phyloP scores from a whole-genome alignment of 225 moss, liverwort and hornwort species.

The Neckera pumila region DNA sequence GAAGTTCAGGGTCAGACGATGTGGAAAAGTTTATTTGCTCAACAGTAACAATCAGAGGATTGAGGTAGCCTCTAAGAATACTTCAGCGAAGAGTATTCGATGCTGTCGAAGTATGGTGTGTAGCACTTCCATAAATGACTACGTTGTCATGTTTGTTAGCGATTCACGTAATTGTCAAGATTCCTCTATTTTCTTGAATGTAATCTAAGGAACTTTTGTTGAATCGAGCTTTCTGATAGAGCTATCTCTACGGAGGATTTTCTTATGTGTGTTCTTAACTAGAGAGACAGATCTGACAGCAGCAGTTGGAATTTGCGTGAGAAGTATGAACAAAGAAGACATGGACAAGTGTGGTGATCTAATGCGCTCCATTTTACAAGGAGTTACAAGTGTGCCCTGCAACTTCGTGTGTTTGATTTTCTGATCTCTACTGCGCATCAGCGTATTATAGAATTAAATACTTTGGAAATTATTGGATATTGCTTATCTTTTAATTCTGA shows the following conservation, averaged over 20 bases:
- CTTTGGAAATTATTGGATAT: neutral
- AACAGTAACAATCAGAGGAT: neutral
- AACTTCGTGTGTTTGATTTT: neutral
- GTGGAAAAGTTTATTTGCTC: neutral
- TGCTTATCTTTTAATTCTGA: neutral
- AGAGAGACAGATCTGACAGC: slow-evolving; percentile 67
- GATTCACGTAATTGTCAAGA: neutral
- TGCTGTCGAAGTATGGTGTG: neutral
- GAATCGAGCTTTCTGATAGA: neutral
- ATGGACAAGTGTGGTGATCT: slow-evolving; percentile 54
- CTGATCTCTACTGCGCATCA: neutral
- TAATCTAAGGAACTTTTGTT: neutral
- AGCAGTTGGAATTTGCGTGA: slow-evolving; percentile 78
- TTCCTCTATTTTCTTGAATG: neutral
- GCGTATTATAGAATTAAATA: neutral
- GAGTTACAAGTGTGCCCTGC: slow-evolving; percentile 50
- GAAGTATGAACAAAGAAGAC: slow-evolving; percentile 54
- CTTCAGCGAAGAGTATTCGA: neutral
- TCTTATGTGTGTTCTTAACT: slow-evolving; percentile 21
- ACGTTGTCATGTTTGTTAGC: neutral
- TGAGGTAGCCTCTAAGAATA: neutral
- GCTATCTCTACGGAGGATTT: neutral
- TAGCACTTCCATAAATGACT: neutral
- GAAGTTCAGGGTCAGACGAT: neutral
- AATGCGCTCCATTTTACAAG: slow-evolving; percentile 59